Conservation (phyloP, 1,139 yeast genomes). For the Candida tetrigidarum region DNA sequence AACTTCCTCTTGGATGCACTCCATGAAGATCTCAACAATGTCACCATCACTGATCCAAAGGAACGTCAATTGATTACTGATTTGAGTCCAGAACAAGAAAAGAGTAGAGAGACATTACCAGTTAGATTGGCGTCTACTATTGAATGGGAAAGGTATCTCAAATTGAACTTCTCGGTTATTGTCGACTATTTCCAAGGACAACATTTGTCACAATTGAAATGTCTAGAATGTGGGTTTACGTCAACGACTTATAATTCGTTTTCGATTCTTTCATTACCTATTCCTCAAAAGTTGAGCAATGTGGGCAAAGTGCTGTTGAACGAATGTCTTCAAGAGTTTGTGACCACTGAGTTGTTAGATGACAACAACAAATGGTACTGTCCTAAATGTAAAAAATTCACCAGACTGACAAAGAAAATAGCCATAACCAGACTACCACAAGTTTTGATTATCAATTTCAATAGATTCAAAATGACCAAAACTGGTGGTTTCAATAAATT, state of each 20-base stretch:
- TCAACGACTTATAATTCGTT: slow-evolving; percentile 90
- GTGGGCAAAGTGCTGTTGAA: slow-evolving; percentile 44
- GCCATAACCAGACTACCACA: slow-evolving; percentile 75
- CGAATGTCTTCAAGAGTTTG: slow-evolving; percentile 74
- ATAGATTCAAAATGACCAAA: slow-evolving; percentile 65
- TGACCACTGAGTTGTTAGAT: slow-evolving; percentile 68
- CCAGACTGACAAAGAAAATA: slow-evolving; percentile 70
- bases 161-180: slow-evolving; percentile 81
- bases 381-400: slow-evolving; percentile 72
- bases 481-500: slow-evolving; percentile 57
- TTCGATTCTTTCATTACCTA: slow-evolving; percentile 75
- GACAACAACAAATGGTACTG: slow-evolving; percentile 91
- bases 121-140: slow-evolving; percentile 86
- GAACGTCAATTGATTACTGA: slow-evolving; percentile 47
- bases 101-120: slow-evolving; percentile 71
- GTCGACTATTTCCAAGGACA: slow-evolving; percentile 93
- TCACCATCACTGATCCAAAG: slow-evolving; percentile 34
- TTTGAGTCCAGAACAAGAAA: slow-evolving; percentile 75
- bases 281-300: slow-evolving; percentile 47
- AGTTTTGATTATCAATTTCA: slow-evolving; percentile 73
- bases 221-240: slow-evolving; percentile 74
- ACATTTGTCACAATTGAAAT: slow-evolving; percentile 76
- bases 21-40: slow-evolving; percentile 86
- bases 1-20: slow-evolving; percentile 82
- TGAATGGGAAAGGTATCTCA: slow-evolving; percentile 93